Percentiles rank a stretch among this genome's conserved stretches.
Conservation (phyloP, 2,329 filamentous ascomycete species). For the Scleromitrula shiraiana region DNA sequence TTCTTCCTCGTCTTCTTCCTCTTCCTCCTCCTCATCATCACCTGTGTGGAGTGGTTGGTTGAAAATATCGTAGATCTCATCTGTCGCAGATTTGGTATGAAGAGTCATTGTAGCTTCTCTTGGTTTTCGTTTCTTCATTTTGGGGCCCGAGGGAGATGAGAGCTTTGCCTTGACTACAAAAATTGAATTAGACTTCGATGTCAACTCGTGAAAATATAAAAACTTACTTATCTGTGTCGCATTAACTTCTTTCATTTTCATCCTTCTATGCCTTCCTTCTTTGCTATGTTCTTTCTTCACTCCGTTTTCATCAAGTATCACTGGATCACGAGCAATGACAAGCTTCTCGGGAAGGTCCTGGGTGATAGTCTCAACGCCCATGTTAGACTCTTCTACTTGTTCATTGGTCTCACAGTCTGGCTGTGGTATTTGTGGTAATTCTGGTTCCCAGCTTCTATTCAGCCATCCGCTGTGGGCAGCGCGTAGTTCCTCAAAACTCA, state of each 20-base stretch:
- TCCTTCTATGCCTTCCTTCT: slow-evolving; percentile 52
- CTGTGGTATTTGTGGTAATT: slow-evolving; percentile 11
- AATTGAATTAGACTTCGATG: slow-evolving; percentile 26
- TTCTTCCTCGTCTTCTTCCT: slow-evolving; percentile 29
- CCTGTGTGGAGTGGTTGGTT: slow-evolving; percentile 63
- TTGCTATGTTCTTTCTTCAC: slow-evolving; percentile 38
- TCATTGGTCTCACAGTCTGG: slow-evolving; percentile 7
- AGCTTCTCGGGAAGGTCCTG: slow-evolving; percentile 30
- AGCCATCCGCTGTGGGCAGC: slow-evolving; percentile 68
- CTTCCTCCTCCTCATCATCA: slow-evolving; percentile 27
- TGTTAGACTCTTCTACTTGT: slow-evolving; percentile 10
- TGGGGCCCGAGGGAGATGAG: slow-evolving; percentile 79
- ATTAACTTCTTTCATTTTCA: slow-evolving; percentile 78
- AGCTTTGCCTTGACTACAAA: slow-evolving; percentile 85
- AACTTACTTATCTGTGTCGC: slow-evolving; percentile 85
- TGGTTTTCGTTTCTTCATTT: slow-evolving; percentile 61
- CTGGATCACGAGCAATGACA: slow-evolving; percentile 29
- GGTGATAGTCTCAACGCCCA: slow-evolving; percentile 17
- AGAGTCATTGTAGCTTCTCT: slow-evolving; percentile 96
- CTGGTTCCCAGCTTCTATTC: slow-evolving; percentile 45
- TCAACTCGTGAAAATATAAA: not conserved
- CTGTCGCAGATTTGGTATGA: slow-evolving; percentile 88
- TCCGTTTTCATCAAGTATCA: slow-evolving; percentile 49
- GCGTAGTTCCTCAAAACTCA: slow-evolving; percentile 87
- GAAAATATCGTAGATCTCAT: slow-evolving; percentile 97